Evolutionary conservation across 441 rosid genomes (phyloP).

Genomic region (Erodium texanum): DNA sequence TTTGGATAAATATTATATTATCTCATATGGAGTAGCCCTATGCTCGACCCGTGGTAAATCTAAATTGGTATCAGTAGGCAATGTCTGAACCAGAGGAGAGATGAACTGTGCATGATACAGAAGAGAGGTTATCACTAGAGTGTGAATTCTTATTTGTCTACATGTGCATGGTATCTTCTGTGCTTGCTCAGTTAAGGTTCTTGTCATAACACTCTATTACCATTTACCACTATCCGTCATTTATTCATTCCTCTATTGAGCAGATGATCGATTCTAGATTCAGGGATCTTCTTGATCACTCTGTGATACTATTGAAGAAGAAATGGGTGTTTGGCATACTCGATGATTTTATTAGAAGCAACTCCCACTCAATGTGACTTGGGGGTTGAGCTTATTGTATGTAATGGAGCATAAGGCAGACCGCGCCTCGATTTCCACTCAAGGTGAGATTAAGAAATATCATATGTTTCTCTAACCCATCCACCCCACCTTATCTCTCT

Average conservation of each 20-base stretch:
- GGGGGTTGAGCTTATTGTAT: conserved; percentile 96
- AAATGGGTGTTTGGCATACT: conserved; percentile 90
- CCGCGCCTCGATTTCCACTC: conserved; percentile 70
- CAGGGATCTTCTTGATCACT: conserved; percentile 78
- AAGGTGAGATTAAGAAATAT: conserved; percentile 39
- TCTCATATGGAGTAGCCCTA: background rate
- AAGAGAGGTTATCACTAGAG: too few relatives aligned
- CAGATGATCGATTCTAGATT: conserved; percentile 96
- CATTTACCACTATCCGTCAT: conserved; percentile 1
- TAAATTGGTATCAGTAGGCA: background rate
- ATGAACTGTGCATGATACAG: too few relatives aligned
- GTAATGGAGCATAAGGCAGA: conserved; percentile 94
- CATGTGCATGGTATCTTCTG: background rate
- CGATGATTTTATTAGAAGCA: conserved; percentile 95
- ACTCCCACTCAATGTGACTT: conserved; percentile 96
- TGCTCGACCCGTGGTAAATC: background rate
- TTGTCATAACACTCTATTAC: conserved; percentile 3
- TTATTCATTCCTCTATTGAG: conserved; percentile 13
- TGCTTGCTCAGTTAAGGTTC: background rate
- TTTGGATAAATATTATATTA: background rate
- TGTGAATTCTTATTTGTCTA: too few relatives aligned
- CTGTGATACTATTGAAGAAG: conserved; percentile 67
- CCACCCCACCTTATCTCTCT: conserved; percentile 5
- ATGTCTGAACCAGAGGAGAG: too few relatives aligned
- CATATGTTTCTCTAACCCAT: conserved; percentile 2